These are phyloP conservation scores for Phyllosticta ampelicida DNA, from an alignment of 2,329 filamentous ascomycete species.

Conservation along the genomic window DNA sequence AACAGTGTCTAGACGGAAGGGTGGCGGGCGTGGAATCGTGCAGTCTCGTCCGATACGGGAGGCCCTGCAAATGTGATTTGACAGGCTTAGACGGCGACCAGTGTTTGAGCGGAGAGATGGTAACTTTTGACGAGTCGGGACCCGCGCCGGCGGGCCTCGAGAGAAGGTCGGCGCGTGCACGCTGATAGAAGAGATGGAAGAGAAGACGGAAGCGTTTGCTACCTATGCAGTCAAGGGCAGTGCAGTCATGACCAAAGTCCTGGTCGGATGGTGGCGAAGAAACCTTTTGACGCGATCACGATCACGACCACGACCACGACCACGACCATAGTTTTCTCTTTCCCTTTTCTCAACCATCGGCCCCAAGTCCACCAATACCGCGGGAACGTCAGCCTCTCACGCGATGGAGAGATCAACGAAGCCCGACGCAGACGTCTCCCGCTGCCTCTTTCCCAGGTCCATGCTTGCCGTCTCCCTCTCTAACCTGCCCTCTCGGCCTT, in stretches of 20 bases:
- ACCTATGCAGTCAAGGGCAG: no score
- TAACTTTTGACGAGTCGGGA: not conserved
- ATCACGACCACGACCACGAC: not conserved
- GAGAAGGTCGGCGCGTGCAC: not conserved
- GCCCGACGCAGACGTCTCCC: not conserved
- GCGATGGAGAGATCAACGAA: not conserved
- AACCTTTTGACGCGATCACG: not conserved
- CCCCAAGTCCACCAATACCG: not conserved
- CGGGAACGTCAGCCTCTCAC: not conserved
- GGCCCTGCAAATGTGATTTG: not conserved
- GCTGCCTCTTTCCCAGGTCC: not conserved
- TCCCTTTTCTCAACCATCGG: not conserved
- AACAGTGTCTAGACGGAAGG: not conserved
- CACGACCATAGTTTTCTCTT: not conserved
- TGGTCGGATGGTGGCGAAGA: not conserved
- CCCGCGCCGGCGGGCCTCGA: not conserved
- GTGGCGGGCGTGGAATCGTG: not conserved
- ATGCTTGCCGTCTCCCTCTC: not conserved
- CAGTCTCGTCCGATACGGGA: not conserved
- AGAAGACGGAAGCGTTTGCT: no score
- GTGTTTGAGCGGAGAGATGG: not conserved
- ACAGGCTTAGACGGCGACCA: not conserved
- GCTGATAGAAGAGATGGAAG: no score
- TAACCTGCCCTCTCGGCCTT: not conserved
- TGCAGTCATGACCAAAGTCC: not conserved